Conservation (phyloP, 2,329 filamentous ascomycete species). For the Xylogone sp. region DNA sequence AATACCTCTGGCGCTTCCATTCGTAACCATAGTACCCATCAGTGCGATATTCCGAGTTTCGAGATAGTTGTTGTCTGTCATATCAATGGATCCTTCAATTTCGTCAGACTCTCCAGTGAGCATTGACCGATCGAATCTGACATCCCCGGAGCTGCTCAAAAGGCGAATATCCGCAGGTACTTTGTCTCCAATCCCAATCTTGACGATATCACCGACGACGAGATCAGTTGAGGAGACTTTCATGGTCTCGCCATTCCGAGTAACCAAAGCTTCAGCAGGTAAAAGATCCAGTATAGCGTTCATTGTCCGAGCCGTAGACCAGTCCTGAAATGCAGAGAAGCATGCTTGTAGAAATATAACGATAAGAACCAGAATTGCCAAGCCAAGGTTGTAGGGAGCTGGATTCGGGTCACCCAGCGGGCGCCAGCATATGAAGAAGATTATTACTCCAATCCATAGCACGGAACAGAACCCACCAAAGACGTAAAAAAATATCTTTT, state of each 20-base stretch:
- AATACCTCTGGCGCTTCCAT: slow-evolving; percentile 65
- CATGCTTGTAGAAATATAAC: slow-evolving; percentile 43
- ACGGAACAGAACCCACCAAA: slow-evolving; percentile 46
- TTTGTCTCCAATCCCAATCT: slow-evolving; percentile 61
- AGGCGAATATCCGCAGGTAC: slow-evolving; percentile 66
- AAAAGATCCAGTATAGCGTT: slow-evolving; percentile 43
- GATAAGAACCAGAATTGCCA: slow-evolving; percentile 42
- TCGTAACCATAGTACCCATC: slow-evolving; percentile 63
- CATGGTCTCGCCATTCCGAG: slow-evolving; percentile 38
- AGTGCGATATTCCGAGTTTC: slow-evolving; percentile 35
- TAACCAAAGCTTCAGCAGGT: slow-evolving; percentile 38
- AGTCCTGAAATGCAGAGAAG: slow-evolving; percentile 45
- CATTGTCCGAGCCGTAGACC: slow-evolving; percentile 43
- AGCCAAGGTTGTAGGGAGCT: slow-evolving; percentile 38
- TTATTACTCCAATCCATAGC: slow-evolving; percentile 41
- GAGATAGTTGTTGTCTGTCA: slow-evolving; percentile 67
- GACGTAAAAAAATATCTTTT: slow-evolving; percentile 37
- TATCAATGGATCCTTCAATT: slow-evolving; percentile 57
- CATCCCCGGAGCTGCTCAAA: slow-evolving; percentile 59
- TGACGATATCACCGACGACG: slow-evolving; percentile 63
- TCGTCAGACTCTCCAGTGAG: slow-evolving; percentile 67
- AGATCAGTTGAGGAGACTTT: slow-evolving; percentile 34
- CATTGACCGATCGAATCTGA: slow-evolving; percentile 72
- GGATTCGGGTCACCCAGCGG: slow-evolving; percentile 40
- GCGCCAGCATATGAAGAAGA: slow-evolving; percentile 45